These are phyloP conservation scores for Saraca asoca DNA, from an alignment of 331 rosid genomes.

Conservation along the genomic window DNA sequence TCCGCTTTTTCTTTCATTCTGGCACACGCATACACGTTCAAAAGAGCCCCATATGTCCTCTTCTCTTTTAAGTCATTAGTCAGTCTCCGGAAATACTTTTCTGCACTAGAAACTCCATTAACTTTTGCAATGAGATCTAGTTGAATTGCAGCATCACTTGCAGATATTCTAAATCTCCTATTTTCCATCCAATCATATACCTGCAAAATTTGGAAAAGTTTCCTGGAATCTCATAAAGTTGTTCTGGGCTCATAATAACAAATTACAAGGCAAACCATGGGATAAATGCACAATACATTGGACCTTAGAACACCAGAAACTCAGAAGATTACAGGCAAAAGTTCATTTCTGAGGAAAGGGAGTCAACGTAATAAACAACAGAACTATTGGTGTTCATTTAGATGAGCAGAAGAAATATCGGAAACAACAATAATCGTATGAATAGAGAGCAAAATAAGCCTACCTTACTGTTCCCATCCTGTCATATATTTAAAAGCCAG, in stretches of 20 bases:
- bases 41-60: slow-evolving; percentile 81
- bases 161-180: slow-evolving; percentile 72
- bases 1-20: slow-evolving; percentile 74
- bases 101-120: slow-evolving; percentile 71
- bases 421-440: not conserved
- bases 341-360: not conserved
- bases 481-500: slow-evolving; percentile 26
- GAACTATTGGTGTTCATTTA: not conserved
- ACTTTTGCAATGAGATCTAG: slow-evolving; percentile 86
- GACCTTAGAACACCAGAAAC: not conserved
- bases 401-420: not conserved
- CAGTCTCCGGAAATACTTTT: slow-evolving; percentile 65
- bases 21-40: slow-evolving; percentile 69
- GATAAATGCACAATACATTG: not conserved
- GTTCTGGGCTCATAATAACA: slow-evolving; percentile 18
- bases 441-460: not conserved
- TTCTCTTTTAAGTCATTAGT: slow-evolving; percentile 57
- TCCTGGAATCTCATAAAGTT: slow-evolving; percentile 2
- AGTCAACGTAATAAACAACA: too few species aligned
- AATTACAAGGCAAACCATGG: slow-evolving; percentile 13
- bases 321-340: not conserved
- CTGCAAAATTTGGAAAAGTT: slow-evolving; percentile 43
- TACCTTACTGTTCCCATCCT: not conserved
- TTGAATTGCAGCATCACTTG: slow-evolving; percentile 85
- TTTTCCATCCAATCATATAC: slow-evolving; percentile 90